Percentiles rank a stretch among this genome's conserved stretches.
Evolutionary conservation across 208 protist species (phyloP).

Genomic region (Wallacemonas collosoma): DNA sequence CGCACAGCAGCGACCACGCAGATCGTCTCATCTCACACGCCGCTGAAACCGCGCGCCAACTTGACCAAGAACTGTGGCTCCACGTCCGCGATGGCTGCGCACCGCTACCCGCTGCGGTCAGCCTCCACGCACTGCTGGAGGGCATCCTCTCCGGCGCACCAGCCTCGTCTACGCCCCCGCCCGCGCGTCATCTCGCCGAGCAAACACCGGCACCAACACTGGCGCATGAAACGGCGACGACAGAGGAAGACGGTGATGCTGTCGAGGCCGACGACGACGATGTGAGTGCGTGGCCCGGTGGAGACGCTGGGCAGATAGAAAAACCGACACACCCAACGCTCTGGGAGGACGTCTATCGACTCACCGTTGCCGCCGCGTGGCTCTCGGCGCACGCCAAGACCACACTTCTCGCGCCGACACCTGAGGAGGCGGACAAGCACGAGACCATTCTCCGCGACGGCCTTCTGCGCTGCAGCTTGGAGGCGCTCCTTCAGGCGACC

Average conservation of each 20-base stretch:
- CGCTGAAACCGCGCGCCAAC: neutral
- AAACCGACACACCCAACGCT: neutral
- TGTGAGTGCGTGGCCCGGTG: neutral
- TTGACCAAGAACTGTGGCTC: neutral
- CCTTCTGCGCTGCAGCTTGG: neutral
- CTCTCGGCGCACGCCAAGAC: neutral
- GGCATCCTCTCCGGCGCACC: neutral
- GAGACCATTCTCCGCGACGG: neutral
- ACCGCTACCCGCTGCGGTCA: conserved; percentile 13
- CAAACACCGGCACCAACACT: too few species aligned
- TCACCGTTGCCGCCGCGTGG: neutral
- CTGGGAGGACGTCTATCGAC: neutral
- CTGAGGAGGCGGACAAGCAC: neutral
- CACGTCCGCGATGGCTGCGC: conserved; percentile 3
- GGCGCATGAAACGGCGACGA: too few species aligned
- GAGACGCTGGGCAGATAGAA: neutral
- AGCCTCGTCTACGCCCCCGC: neutral
- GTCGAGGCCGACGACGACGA: neutral
- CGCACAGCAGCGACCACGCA: neutral
- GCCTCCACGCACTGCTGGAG: conserved; percentile 2
- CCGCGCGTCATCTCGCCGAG: too few species aligned
- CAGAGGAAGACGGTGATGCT: neutral
- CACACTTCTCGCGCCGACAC: neutral
- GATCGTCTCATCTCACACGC: neutral
- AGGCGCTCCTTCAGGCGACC: neutral